Evolutionary conservation across 2,329 filamentous ascomycete genomes (phyloP).

Genomic region (Whalleya microplaca): DNA sequence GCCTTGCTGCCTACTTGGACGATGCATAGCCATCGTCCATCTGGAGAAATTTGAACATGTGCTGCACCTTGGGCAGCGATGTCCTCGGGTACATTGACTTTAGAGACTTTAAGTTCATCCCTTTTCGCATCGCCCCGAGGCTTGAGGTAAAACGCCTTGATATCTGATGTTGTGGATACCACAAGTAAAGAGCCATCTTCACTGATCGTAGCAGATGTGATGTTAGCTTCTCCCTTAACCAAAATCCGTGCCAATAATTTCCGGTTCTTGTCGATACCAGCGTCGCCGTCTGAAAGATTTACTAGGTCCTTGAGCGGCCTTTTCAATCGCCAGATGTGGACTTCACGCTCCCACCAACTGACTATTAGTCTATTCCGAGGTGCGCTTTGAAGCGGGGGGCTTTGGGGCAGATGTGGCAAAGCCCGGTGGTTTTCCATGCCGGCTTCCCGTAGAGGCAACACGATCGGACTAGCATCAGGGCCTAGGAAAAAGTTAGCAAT

Average conservation of each 20-base stretch:
- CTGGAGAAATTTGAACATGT: constrained; percentile 69
- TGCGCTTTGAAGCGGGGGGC: constrained; percentile 73
- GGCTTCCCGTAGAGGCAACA: constrained; percentile 78
- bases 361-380: constrained; percentile 74
- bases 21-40: constrained; percentile 70
- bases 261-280: constrained; percentile 55
- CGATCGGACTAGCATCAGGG: constrained; percentile 80
- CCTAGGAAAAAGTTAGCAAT: constrained; percentile 56
- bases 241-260: constrained; percentile 72
- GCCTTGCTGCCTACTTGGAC: constrained; percentile 65
- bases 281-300: constrained; percentile 44
- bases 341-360: constrained; percentile 89
- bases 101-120: constrained; percentile 70
- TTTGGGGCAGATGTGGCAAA: constrained; percentile 83
- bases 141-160: constrained; percentile 77
- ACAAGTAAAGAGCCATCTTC: constrained; percentile 72
- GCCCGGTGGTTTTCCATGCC: constrained; percentile 80
- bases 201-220: constrained; percentile 75
- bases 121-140: constrained; percentile 54
- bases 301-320: constrained; percentile 52
- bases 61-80: constrained; percentile 68
- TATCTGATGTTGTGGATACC: constrained; percentile 73
- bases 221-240: constrained; percentile 77
- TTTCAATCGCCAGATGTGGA: constrained; percentile 76
- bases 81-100: constrained; percentile 64